Evolutionary conservation across 306 rosid genomes (phyloP).

Genomic region (Phaseolus lunatus): DNA sequence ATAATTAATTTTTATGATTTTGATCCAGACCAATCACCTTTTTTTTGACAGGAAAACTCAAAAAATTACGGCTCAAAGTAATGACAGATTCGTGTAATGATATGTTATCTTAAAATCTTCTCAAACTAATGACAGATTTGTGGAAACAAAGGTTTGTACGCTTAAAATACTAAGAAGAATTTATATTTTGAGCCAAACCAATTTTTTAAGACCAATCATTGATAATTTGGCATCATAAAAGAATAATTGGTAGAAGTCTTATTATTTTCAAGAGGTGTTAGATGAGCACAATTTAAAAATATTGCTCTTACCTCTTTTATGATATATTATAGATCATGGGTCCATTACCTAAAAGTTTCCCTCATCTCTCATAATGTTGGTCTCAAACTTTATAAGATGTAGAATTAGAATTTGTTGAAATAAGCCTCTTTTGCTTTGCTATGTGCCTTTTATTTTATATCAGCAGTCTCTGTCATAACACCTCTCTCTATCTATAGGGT

Average conservation of each 20-base stretch:
- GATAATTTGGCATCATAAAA: constrained; percentile 48
- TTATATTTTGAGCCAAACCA: constrained; percentile 50
- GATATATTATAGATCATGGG: constrained; percentile 48
- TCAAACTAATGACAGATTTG: constrained; percentile 38
- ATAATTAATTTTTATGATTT: constrained; percentile 56
- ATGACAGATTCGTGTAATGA: constrained; percentile 49
- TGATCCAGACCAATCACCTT: constrained; percentile 67
- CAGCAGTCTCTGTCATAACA: not conserved
- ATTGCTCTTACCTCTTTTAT: constrained; percentile 49
- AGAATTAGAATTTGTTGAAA: constrained; percentile 39
- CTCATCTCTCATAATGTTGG: constrained; percentile 57
- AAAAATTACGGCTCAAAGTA: constrained; percentile 54
- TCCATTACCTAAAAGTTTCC: constrained; percentile 54
- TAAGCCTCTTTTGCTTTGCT: not conserved
- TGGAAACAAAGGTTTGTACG: constrained; percentile 51
- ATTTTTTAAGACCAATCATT: constrained; percentile 62
- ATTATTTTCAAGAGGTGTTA: constrained; percentile 64
- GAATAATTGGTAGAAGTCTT: constrained; percentile 80
- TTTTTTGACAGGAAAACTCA: constrained; percentile 46
- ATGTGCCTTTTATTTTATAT: constrained; percentile 16
- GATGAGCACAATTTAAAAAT: constrained; percentile 54
- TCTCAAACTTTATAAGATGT: constrained; percentile 24
- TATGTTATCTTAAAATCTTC: constrained; percentile 32
- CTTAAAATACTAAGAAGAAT: constrained; percentile 54
- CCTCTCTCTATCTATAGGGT: constrained; percentile 33